Conservation (phyloP, 306 rosid genomes). For the Cucumis melo region DNA sequence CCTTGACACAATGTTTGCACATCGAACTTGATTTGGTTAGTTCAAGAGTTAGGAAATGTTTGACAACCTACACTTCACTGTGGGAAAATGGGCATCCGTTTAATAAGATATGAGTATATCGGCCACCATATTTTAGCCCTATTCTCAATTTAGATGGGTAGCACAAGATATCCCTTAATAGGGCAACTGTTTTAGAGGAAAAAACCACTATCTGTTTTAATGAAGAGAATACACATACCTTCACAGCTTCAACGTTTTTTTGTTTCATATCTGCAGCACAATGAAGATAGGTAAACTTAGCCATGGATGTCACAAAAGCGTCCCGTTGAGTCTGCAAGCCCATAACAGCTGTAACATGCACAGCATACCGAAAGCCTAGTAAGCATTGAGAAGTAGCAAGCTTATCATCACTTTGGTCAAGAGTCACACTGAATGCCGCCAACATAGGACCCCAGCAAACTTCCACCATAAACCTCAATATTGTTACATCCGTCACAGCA, state of each 20-base stretch:
- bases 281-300: constrained; percentile 91
- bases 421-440: constrained; percentile 97
- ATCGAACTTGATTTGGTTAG: not conserved
- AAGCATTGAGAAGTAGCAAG: constrained; percentile 82
- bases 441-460: constrained; percentile 99
- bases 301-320: constrained; percentile 96
- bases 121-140: not conserved
- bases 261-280: constrained; percentile 99
- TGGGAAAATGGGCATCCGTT: not conserved
- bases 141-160: not conserved
- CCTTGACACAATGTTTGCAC: not conserved
- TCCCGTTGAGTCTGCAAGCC: constrained; percentile 98
- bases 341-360: constrained; percentile 90
- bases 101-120: not conserved
- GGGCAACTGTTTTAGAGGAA: too few species aligned
- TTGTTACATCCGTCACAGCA: constrained; percentile 79
- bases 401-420: constrained; percentile 96
- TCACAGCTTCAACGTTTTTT: constrained; percentile 97
- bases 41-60: not conserved
- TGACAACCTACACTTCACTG: not conserved
- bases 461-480: constrained; percentile 97
- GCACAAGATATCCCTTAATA: not conserved
- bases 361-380: constrained; percentile 85
- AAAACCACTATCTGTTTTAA: not conserved
- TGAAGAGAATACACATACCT: constrained; percentile 38